Conservation (phyloP, 2,329 filamentous ascomycete species). For the Fusarium begoniae region DNA sequence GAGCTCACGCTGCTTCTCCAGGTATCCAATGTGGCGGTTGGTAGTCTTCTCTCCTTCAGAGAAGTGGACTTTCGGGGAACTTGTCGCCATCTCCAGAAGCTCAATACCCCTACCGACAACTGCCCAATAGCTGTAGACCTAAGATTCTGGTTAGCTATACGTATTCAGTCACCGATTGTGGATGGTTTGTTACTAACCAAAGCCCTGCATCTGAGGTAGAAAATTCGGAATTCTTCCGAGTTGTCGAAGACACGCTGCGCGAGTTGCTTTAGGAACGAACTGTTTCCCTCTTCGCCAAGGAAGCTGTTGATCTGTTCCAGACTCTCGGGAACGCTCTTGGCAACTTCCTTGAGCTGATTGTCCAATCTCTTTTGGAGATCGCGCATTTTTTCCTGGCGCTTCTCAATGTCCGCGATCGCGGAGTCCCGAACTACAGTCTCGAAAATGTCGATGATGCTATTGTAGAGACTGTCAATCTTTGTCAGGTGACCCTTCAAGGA, state of each 20-base stretch:
- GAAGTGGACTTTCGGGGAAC: fast-evolving
- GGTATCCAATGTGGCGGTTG: background rate
- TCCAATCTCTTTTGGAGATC: background rate
- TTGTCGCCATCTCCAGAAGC: background rate
- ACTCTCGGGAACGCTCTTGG: background rate
- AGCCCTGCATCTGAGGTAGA: background rate
- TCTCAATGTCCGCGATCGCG: fast-evolving
- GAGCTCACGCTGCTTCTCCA: background rate
- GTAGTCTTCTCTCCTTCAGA: background rate
- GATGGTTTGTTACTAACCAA: background rate
- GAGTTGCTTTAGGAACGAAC: background rate
- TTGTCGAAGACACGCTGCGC: background rate
- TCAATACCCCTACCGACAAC: background rate
- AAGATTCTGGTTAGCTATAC: fast-evolving
- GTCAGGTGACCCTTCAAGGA: background rate
- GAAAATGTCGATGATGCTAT: background rate
- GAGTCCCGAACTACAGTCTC: background rate
- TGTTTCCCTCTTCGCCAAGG: fast-evolving
- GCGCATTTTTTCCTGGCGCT: fast-evolving
- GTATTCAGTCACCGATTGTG: fast-evolving
- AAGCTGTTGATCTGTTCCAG: background rate
- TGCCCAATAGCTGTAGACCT: background rate
- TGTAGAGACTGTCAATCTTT: background rate
- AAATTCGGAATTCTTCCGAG: background rate
- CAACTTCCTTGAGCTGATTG: background rate